Conservation (phyloP, 345 rosid species). For the Ailanthus altissimus region DNA sequence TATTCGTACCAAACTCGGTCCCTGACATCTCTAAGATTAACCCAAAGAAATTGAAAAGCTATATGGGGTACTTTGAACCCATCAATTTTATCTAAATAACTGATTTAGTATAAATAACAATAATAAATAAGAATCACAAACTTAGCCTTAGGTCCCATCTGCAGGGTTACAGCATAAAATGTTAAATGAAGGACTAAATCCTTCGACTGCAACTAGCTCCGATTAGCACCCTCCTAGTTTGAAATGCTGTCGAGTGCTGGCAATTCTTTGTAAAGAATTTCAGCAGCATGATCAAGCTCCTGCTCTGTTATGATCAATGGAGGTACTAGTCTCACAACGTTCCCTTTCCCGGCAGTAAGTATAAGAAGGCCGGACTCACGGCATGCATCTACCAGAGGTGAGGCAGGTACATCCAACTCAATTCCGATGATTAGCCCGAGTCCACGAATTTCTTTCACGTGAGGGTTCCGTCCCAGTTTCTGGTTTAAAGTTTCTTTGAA, state of each 20-base stretch:
- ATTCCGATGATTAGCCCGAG: constrained; percentile 78
- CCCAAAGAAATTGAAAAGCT: background rate
- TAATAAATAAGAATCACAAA: background rate
- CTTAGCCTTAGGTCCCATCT: background rate
- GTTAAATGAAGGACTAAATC: background rate
- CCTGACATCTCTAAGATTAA: too few species aligned
- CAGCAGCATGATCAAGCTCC: constrained; percentile 67
- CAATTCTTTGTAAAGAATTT: constrained; percentile 42
- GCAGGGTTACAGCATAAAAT: background rate
- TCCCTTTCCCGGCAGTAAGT: constrained; percentile 83
- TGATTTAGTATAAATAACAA: background rate
- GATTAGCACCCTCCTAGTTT: background rate
- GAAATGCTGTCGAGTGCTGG: constrained; percentile 23
- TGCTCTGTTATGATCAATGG: constrained; percentile 78
- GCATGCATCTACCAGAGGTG: constrained; percentile 71
- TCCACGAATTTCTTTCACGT: constrained; percentile 87
- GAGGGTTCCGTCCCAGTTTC: constrained; percentile 64
- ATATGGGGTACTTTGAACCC: background rate
- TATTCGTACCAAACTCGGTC: too few species aligned
- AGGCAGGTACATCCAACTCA: constrained; percentile 68
- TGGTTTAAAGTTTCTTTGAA: constrained; percentile 55
- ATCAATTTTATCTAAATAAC: background rate
- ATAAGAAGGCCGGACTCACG: constrained; percentile 69
- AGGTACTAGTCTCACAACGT: constrained; percentile 83
- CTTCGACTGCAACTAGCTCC: background rate